Evolutionary conservation across 2,329 filamentous ascomycete species (phyloP).

Genomic region (Aspergillus sp.): DNA sequence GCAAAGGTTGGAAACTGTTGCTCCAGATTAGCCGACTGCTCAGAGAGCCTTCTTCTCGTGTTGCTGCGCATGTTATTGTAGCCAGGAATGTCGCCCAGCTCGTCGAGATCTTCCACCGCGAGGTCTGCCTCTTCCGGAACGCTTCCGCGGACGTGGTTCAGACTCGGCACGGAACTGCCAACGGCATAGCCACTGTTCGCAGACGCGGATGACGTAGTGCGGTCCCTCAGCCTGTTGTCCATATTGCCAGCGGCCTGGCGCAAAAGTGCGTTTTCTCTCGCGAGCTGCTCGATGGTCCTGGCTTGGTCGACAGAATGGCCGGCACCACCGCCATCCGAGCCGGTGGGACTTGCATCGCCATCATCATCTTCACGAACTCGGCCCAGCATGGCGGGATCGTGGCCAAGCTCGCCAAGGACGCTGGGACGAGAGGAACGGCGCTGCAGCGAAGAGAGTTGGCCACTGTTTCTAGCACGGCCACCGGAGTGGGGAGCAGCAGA

Average conservation of each 20-base stretch:
- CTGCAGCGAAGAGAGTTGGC: constrained; percentile 60
- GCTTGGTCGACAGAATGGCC: constrained; percentile 33
- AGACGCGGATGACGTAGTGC: constrained; percentile 33
- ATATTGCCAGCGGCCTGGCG: constrained; percentile 35
- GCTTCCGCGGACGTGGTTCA: constrained; percentile 33
- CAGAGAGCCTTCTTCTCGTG: constrained; percentile 34
- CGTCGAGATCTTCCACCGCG: constrained; percentile 37
- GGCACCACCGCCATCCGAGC: constrained; percentile 29
- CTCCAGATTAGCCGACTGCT: constrained; percentile 34
- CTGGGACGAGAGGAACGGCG: constrained; percentile 63
- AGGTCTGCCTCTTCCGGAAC: constrained; percentile 37
- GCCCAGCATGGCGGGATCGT: constrained; percentile 38
- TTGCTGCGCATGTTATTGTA: constrained; percentile 32
- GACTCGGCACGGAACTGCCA: constrained; percentile 20
- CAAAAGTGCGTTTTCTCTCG: constrained; percentile 39
- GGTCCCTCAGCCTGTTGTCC: constrained; percentile 31
- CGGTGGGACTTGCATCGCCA: constrained; percentile 31
- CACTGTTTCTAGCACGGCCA: constrained; percentile 28
- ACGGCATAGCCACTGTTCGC: constrained; percentile 24
- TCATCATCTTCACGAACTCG: constrained; percentile 42
- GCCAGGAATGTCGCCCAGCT: constrained; percentile 30
- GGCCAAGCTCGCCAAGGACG: constrained; percentile 37
- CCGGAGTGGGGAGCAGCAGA: constrained; percentile 18
- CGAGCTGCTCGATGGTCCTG: constrained; percentile 38
- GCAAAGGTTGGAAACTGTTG: constrained; percentile 29